Evolutionary conservation across 768 basidiomycete genomes (phyloP).

Genomic region (Clathrus columnatus): DNA sequence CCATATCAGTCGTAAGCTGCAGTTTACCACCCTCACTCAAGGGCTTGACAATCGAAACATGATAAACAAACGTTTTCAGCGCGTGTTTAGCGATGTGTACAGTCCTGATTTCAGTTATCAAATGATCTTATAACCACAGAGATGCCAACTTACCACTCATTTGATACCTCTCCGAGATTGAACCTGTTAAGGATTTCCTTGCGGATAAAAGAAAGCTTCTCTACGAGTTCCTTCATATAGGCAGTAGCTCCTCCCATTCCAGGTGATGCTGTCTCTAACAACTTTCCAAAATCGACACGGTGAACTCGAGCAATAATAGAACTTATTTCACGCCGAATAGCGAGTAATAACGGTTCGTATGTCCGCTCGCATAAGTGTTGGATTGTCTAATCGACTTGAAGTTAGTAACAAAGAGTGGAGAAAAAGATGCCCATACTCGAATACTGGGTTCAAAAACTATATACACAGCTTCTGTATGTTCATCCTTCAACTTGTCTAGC

Average conservation of each 20-base stretch:
- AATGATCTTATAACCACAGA: not conserved
- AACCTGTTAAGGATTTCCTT: conserved; percentile 65
- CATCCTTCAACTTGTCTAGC: conserved; percentile 54
- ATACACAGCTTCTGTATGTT: conserved; percentile 55
- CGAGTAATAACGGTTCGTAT: conserved; percentile 50
- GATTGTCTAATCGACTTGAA: conserved; percentile 37
- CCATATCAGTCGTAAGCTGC: conserved; percentile 93
- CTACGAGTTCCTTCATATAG: conserved; percentile 88
- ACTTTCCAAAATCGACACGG: conserved; percentile 71
- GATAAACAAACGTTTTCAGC: conserved; percentile 81
- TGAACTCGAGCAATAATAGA: conserved; percentile 78
- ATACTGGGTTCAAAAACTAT: conserved; percentile 47
- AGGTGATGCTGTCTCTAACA: conserved; percentile 45
- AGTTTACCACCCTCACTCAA: conserved; percentile 90
- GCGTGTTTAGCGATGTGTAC: conserved; percentile 65
- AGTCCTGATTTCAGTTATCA: conserved; percentile 33
- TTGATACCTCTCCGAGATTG: conserved; percentile 58
- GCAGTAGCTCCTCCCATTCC: conserved; percentile 61
- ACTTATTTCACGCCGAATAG: conserved; percentile 73
- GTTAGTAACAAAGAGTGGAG: not conserved
- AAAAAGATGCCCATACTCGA: conserved; percentile 35
- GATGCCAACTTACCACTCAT: conserved; percentile 60
- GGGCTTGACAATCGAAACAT: conserved; percentile 88
- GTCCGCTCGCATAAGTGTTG: conserved; percentile 44
- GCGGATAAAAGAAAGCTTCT: conserved; percentile 79